A percentile compares a stretch with the other conserved stretches of the same genome.
Conservation (phyloP, 805 yeast genomes). For the Teunomyces cretensis region DNA sequence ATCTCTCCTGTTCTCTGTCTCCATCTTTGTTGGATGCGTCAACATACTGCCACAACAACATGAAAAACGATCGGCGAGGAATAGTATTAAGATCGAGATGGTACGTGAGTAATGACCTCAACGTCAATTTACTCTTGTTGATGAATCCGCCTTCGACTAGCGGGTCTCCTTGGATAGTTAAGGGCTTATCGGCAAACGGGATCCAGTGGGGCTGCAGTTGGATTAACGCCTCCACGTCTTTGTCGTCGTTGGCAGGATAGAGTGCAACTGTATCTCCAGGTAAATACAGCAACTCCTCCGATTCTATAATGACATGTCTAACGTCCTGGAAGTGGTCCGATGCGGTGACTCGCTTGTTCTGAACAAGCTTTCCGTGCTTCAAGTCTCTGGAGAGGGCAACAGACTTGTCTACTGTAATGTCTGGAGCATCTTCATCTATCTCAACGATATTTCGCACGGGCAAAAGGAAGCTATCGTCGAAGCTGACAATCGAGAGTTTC, state of each 20-base stretch:
- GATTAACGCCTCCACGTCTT: slow-evolving; percentile 63
- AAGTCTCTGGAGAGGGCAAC: slow-evolving; percentile 15
- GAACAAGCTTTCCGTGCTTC: slow-evolving; percentile 44
- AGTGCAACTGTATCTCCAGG: slow-evolving; percentile 85
- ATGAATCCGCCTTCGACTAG: slow-evolving; percentile 63
- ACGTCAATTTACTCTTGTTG: slow-evolving; percentile 49
- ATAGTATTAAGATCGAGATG: slow-evolving; percentile 81
- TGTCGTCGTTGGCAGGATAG: slow-evolving; percentile 69
- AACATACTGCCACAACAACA: slow-evolving; percentile 65
- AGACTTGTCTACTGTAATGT: slow-evolving; percentile 8
- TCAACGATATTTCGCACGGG: slow-evolving; percentile 26
- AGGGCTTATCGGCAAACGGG: slow-evolving; percentile 62
- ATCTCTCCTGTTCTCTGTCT: slow-evolving; percentile 70
- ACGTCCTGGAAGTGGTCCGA: slow-evolving; percentile 88
- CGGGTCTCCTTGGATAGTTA: slow-evolving; percentile 38
- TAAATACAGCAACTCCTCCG: slow-evolving; percentile 36
- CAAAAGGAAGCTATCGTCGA: slow-evolving; percentile 25
- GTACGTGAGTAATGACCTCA: slow-evolving; percentile 69
- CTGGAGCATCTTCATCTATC: slow-evolving; percentile 20
- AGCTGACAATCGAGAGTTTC: slow-evolving; percentile 21
- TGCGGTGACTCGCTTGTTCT: slow-evolving; percentile 64
- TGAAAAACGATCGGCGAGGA: slow-evolving; percentile 83
- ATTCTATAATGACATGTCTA: slow-evolving; percentile 52
- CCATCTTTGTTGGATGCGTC: slow-evolving; percentile 51
- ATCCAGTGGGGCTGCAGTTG: slow-evolving; percentile 70